A percentile compares a stretch with the other conserved stretches of the same genome.
These are phyloP conservation scores for Talaromyces ruber DNA, from an alignment of 495 filamentous ascomycete genomes.

Conservation along the genomic window DNA sequence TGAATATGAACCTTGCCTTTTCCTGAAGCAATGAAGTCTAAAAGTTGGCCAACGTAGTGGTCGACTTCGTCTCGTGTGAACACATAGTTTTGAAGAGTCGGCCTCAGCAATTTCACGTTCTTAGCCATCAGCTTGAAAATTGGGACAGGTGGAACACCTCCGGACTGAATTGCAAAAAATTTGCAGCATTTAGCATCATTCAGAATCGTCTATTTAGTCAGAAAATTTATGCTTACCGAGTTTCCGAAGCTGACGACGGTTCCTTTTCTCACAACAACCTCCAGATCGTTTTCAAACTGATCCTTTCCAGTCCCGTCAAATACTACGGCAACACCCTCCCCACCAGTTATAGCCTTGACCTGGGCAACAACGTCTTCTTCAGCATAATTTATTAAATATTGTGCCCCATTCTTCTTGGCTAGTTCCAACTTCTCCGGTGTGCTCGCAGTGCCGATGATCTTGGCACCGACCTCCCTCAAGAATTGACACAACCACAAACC, in stretches of 20 bases:
- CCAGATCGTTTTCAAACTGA: slow-evolving; percentile 64
- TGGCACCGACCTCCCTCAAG: slow-evolving; percentile 52
- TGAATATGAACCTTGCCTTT: not conserved
- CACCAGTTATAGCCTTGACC: slow-evolving; percentile 51
- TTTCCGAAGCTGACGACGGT: slow-evolving; percentile 56
- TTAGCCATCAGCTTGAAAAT: not conserved
- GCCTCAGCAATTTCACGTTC: not conserved
- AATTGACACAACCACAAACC: slow-evolving; percentile 61
- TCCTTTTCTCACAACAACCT: slow-evolving; percentile 59
- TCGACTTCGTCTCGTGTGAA: not conserved
- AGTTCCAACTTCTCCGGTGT: slow-evolving; percentile 52
- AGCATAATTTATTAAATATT: slow-evolving; percentile 51
- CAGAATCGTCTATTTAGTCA: not conserved
- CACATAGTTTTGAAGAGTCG: not conserved
- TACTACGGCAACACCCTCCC: slow-evolving; percentile 56
- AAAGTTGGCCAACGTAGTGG: not conserved
- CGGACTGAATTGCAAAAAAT: not conserved
- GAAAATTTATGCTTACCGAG: not conserved
- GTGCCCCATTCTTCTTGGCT: slow-evolving; percentile 48
- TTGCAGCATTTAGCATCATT: not conserved
- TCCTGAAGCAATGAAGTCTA: not conserved
- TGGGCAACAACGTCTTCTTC: slow-evolving; percentile 43
- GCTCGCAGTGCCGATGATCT: slow-evolving; percentile 62
- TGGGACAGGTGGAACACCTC: not conserved
- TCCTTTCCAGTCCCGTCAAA: slow-evolving; percentile 72